Conservation (phyloP, 164 flowering plant genomes). For the Sedum album region DNA sequence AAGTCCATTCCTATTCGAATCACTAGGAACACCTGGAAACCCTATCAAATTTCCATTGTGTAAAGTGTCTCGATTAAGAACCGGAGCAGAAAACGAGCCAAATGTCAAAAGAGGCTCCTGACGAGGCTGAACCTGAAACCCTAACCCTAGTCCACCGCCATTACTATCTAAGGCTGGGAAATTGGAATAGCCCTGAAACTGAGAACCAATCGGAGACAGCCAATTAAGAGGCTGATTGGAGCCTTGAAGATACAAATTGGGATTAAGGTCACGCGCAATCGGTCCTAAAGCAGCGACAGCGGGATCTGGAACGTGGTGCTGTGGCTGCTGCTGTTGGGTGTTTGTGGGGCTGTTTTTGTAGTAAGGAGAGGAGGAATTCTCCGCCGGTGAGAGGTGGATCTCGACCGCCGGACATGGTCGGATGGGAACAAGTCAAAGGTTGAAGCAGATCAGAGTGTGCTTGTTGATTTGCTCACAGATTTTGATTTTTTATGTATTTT, state of each 20-base stretch:
- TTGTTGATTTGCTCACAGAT: not conserved
- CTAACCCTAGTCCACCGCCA: not conserved
- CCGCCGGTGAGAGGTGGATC: not conserved
- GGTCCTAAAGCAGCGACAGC: conserved; percentile 1
- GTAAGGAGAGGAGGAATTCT: conserved; percentile 23
- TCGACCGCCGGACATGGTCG: not conserved
- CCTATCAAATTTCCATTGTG: not conserved
- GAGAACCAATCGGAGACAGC: not conserved
- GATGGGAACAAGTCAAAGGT: not conserved
- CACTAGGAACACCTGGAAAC: not conserved
- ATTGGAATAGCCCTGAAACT: not conserved
- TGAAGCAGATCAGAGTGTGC: not conserved
- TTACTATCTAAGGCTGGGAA: not conserved
- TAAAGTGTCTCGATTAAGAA: not conserved
- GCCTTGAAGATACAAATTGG: not conserved
- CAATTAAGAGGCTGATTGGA: not conserved
- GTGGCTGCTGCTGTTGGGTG: conserved; percentile 3
- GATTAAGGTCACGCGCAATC: not conserved
- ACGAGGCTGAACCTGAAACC: conserved; percentile 3
- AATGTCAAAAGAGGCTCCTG: conserved; percentile 1
- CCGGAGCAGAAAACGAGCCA: not conserved
- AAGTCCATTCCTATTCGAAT: not conserved
- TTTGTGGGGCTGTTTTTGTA: conserved; percentile 30
- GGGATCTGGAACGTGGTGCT: not conserved
- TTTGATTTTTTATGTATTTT: too few relatives aligned